A percentile compares a stretch with the other conserved stretches of the same genome.
Evolutionary conservation across 2,329 filamentous ascomycete species (phyloP).

Genomic region (Thermoascus crustaceus): DNA sequence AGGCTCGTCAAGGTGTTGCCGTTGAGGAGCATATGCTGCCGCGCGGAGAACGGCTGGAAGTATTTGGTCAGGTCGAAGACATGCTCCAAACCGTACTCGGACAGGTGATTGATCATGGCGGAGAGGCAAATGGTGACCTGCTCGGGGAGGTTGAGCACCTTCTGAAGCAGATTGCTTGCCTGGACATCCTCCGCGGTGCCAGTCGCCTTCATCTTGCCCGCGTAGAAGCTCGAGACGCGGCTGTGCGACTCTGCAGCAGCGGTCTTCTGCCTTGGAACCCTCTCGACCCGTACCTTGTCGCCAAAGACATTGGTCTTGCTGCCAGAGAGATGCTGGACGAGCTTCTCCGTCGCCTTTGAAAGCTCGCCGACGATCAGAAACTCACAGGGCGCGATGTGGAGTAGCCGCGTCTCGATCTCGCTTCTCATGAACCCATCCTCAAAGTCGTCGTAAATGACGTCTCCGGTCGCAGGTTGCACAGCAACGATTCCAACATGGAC

Average conservation of each 20-base stretch:
- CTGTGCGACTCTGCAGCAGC: conserved; percentile 78
- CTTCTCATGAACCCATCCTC: conserved; percentile 96
- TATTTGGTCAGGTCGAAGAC: conserved; percentile 95
- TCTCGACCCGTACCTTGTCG: conserved; percentile 78
- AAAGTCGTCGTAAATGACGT: conserved; percentile 92
- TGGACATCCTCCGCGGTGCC: conserved; percentile 46
- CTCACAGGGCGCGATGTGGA: conserved; percentile 94
- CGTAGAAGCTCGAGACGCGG: conserved; percentile 89
- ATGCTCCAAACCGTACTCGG: conserved; percentile 87
- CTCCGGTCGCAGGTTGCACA: conserved; percentile 89
- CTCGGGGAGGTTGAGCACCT: conserved; percentile 76
- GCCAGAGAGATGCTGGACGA: conserved; percentile 80
- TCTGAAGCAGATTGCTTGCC: conserved; percentile 65
- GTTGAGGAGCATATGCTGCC: conserved; percentile 92
- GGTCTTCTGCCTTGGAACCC: conserved; percentile 65
- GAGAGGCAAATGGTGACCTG: conserved; percentile 86
- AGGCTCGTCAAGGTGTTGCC: conserved; percentile 90
- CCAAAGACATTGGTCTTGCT: conserved; percentile 88
- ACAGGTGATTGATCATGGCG: conserved; percentile 89
- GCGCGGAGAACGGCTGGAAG: conserved; percentile 88
- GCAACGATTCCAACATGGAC: conserved; percentile 87
- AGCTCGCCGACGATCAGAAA: conserved; percentile 87
- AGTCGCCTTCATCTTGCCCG: conserved; percentile 65
- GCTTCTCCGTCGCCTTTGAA: conserved; percentile 83
- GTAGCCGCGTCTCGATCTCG: conserved; percentile 87